Percentiles rank a stretch among this genome's conserved stretches.
Evolutionary conservation across 129 eudicot genomes (phyloP).

Genomic region (Artemisia annua): DNA sequence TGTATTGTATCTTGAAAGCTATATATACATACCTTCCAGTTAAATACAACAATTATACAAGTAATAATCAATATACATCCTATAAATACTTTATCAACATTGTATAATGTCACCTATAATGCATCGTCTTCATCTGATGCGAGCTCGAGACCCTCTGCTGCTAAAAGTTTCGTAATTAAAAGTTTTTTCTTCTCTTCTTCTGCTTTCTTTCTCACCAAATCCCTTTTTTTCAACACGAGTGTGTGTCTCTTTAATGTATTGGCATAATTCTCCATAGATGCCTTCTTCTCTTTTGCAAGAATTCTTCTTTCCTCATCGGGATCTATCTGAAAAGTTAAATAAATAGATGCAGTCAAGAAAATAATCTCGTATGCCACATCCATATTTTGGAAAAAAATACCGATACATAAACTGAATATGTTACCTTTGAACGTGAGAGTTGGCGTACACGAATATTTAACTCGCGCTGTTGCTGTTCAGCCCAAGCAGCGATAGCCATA

Average conservation of each 20-base stretch:
- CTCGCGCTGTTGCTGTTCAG: constrained; percentile 95
- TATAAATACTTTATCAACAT: constrained; percentile 10
- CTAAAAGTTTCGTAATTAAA: constrained; percentile 63
- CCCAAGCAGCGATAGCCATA: constrained; percentile 99
- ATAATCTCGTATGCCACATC: not conserved
- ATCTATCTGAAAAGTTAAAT: constrained; percentile 54
- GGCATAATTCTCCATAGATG: constrained; percentile 62
- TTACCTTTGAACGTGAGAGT: constrained; percentile 95
- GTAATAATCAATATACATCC: constrained; percentile 24
- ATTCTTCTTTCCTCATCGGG: constrained; percentile 94
- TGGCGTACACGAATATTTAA: constrained; percentile 85
- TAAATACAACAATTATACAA: constrained; percentile 15
- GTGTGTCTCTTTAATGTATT: constrained; percentile 81
- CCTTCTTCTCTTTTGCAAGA: constrained; percentile 82
- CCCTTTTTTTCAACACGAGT: constrained; percentile 84
- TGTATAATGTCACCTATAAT: not conserved
- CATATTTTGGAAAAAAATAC: not conserved
- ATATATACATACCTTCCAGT: constrained; percentile 29
- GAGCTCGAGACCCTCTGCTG: constrained; percentile 97
- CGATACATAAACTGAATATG: no score
- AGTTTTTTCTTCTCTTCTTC: constrained; percentile 78
- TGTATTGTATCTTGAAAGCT: constrained; percentile 27
- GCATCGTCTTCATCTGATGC: constrained; percentile 66
- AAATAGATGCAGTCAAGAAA: constrained; percentile 8
- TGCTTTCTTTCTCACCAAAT: constrained; percentile 79